phyloP scores from a whole-genome alignment of 2,329 filamentous ascomycete species.

The Erysiphe neolycopersici region DNA sequence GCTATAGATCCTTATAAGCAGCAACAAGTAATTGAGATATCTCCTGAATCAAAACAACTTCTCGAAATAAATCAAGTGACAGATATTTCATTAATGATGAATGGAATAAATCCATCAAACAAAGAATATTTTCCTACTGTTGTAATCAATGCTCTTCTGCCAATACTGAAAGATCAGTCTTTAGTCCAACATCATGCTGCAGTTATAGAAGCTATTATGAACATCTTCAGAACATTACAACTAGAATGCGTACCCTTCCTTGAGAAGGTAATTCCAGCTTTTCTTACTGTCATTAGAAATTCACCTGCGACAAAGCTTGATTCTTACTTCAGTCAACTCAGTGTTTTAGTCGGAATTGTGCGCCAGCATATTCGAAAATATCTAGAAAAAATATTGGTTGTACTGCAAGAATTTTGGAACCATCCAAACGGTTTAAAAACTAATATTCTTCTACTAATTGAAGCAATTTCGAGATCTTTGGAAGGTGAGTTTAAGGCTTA shows the following conservation, averaged over 20 bases:
- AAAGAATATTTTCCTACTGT: conserved; percentile 98
- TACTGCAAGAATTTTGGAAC: conserved; percentile 79
- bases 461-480: conserved; percentile 76
- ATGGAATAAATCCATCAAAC: conserved; percentile 78
- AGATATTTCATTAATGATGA: conserved; percentile 96
- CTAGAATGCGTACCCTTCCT: conserved; percentile 91
- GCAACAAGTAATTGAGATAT: conserved; percentile 76
- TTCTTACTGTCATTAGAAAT: conserved; percentile 65
- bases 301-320: conserved; percentile 58
- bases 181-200: conserved; percentile 73
- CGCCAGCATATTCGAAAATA: conserved; percentile 88
- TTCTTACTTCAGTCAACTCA: conserved; percentile 92
- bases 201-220: conserved; percentile 95
- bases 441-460: conserved; percentile 75
- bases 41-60: conserved; percentile 50
- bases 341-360: conserved; percentile 79
- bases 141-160: conserved; percentile 82
- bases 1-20: conserved; percentile 92
- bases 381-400: conserved; percentile 59
- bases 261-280: conserved; percentile 79
- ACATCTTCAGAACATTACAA: conserved; percentile 88
- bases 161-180: conserved; percentile 75
- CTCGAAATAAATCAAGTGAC: conserved; percentile 42
- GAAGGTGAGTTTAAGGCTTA: conserved; percentile 98
- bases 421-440: conserved; percentile 54